Evolutionary conservation across 148 eudicot species (phyloP), one percentile per base, ranked within the genome.

Genomic region (Rhododendron mucronatum): DNA sequence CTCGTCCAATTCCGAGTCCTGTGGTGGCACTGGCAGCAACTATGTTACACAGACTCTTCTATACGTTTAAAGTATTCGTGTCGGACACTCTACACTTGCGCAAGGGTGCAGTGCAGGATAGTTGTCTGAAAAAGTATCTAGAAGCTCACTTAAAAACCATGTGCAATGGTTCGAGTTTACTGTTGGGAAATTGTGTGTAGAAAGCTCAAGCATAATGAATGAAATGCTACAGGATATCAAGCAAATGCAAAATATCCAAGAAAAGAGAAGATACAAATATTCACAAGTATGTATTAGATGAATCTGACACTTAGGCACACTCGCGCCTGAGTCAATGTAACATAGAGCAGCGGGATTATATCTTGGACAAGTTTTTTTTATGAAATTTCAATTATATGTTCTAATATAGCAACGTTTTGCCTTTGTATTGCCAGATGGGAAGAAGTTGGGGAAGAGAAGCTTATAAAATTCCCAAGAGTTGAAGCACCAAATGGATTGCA

Each of bases 401-500:
- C 69, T 63, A 26, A 26, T 26, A 26, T 67, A 12, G 35, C 74
- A 67, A 67, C 5, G 48, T 33, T 37, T 59, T 82, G 21, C 10
- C 1, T 82, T 59, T 30, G 23, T 5, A 61, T 14, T 89, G 85
- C 91, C 95, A 95, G 96, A 88, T 96, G 98, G 99, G 94, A 93
- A 88, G 99, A 95, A 87, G 91, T 92, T 12, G 98, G 95, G 39
- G 98, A 95, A 59, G 93, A 95, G 74, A 93, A 94, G 88, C 90
- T 95, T 50, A 93, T 97, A 86, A 92, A 95, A 87, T 97, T 97
- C 82, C 99, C 99, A 6, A 94, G 99, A 87, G 98, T 97, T 47
- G 95, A 94, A 86, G 98, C 99, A 53, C 96, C 99, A 48, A 97
- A 97, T 82, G 99, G 99, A 41, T 88, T 97, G 39, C 93, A 83